Base-by-base conservation (phyloP, 1,139 yeast genomes). In the Hansenula sp. region DNA sequence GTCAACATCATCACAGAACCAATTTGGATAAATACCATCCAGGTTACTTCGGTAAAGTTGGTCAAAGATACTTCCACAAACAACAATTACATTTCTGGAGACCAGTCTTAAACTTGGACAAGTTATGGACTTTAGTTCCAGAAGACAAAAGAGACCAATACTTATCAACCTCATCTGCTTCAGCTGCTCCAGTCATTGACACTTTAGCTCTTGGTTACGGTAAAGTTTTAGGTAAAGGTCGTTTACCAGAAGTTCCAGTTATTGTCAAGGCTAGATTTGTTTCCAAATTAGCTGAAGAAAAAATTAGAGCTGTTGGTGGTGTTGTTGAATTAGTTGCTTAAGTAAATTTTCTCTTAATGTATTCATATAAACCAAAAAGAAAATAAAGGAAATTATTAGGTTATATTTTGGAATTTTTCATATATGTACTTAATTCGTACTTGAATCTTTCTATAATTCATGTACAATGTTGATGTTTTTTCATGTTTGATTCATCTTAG, bases 21-120 rank as follows among this genome's bases (percentile, higher is more conserved):
- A 90, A 90, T 84, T 79, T 93, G 81, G 99, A 94, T 76, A 93
- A 91, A 79, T 94, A 87, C 96, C 99, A 94, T 77, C 99, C 99
- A 70, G 99, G 99, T 90, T 94, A 94, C 94, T 94, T 94, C 79
- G 99, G 99, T 87, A 94, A 94, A 83, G 98, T 94, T 74, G 99
- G 99, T 91, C 93, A 93, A 98, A 90, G 99, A 87, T 86, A 88
- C 86, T 94, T 87, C 96, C 98, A 90, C 91, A 84, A 86, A 77
- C 96, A 90, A 79, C 79, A 77, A 71, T 79, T 77, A 81, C 97
- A 89, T 74, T 86, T 84, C 91, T 93, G 99, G 98, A 85, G 79
- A 76, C 98, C 99, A 75, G 88, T 86, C 66, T 79, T 94, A 77
- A 94, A 94, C 94, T 80, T 94, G 74, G 98, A 94, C 84, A 89